phyloP scores from a whole-genome alignment of 179 eudicot genomes.

The Patellifolia procumbens region DNA sequence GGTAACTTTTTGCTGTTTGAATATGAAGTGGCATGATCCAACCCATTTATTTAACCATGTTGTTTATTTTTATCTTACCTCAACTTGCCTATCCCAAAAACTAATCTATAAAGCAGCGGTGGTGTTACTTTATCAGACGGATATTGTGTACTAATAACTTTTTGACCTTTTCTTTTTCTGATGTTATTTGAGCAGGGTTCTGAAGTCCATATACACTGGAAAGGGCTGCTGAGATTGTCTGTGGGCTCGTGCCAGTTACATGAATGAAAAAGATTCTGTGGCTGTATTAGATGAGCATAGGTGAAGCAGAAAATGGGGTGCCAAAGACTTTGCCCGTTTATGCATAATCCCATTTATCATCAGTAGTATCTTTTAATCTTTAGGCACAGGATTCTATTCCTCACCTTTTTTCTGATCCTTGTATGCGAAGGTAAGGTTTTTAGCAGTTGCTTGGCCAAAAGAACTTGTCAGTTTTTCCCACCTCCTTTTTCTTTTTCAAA shows the following conservation, averaged over 20 bases:
- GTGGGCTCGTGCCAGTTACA: slow-evolving; percentile 64
- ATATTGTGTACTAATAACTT: background rate
- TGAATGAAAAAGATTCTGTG: slow-evolving; percentile 50
- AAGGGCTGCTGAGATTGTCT: slow-evolving; percentile 96
- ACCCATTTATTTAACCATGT: background rate
- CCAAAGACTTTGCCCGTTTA: background rate
- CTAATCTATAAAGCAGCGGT: background rate
- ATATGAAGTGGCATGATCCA: background rate
- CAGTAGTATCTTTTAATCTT: background rate
- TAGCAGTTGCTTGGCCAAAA: background rate
- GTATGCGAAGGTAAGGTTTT: background rate
- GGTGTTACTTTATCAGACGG: background rate
- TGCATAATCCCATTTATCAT: no score
- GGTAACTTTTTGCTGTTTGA: background rate
- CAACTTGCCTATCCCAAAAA: background rate
- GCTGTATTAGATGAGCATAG: slow-evolving; percentile 58
- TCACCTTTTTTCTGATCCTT: background rate
- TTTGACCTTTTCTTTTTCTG: background rate
- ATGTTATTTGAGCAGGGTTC: slow-evolving; percentile 51
- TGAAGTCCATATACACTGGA: slow-evolving; percentile 81
- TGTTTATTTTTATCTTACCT: background rate
- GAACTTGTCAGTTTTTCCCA: background rate
- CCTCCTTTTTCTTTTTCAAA: no score
- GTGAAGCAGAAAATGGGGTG: slow-evolving; percentile 33
- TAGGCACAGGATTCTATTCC: background rate